These are phyloP conservation scores for Anthoceros angustus DNA, from an alignment of 225 moss, liverwort and hornwort genomes.

Conservation along the genomic window DNA sequence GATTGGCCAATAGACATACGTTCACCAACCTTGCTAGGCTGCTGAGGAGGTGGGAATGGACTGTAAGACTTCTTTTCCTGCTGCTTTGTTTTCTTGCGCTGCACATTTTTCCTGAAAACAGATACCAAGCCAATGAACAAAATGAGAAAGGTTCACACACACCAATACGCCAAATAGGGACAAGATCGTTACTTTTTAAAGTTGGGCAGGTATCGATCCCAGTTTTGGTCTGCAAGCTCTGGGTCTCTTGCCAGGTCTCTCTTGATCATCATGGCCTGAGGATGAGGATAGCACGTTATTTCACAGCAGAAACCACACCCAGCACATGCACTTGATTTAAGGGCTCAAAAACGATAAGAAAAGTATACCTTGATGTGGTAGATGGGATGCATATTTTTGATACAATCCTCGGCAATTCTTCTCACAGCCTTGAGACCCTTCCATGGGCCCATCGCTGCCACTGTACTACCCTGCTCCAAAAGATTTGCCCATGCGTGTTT, in stretches of 20 bases:
- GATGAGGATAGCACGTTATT: background rate
- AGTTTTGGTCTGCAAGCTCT: constrained; percentile 77
- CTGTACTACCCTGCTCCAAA: constrained; percentile 54
- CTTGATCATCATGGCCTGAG: constrained; percentile 94
- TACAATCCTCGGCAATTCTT: constrained; percentile 95
- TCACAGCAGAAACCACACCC: background rate
- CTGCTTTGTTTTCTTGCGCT: constrained; percentile 71
- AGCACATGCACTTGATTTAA: background rate
- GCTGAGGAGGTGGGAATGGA: constrained; percentile 97
- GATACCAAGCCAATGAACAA: background rate
- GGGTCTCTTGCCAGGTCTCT: constrained; percentile 93
- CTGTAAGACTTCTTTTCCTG: constrained; percentile 89
- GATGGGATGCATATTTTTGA: constrained; percentile 81
- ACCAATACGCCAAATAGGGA: background rate
- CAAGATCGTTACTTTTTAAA: constrained; percentile 55
- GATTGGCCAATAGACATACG: too few species aligned
- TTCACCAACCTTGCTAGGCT: constrained; percentile 75
- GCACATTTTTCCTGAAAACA: constrained; percentile 74
- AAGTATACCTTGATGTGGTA: constrained; percentile 74
- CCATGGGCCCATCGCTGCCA: constrained; percentile 86
- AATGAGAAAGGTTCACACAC: background rate
- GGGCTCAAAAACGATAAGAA: background rate
- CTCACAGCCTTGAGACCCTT: constrained; percentile 75
- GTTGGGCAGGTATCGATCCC: constrained; percentile 94
- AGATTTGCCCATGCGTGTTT: background rate